Conservation (phyloP, 331 rosid genomes). For the Malus hybrid region DNA sequence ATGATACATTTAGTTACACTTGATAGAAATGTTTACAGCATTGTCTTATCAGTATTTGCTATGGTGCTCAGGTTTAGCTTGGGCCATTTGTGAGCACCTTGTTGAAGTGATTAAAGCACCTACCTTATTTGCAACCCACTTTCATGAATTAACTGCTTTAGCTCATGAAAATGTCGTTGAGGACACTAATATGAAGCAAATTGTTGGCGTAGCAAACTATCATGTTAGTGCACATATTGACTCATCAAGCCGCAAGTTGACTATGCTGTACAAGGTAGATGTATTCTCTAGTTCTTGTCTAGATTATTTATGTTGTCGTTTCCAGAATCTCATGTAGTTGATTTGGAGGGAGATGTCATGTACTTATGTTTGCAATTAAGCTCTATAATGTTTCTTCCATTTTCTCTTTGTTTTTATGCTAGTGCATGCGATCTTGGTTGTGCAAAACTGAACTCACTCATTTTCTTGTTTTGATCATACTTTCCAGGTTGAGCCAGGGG, state of each 20-base stretch:
- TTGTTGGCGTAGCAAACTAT: conserved; percentile 76
- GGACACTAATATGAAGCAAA: conserved; percentile 40
- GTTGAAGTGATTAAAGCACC: conserved; percentile 38
- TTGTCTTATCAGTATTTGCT: conserved; percentile 18
- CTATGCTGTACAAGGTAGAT: conserved; percentile 91
- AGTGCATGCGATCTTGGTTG: not conserved
- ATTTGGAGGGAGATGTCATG: not conserved
- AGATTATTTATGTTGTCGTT: not conserved
- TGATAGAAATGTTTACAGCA: not conserved
- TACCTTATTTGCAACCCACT: conserved; percentile 93
- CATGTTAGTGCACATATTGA: conserved; percentile 98
- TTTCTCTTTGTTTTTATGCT: not conserved
- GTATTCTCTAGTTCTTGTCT: conserved; percentile 5
- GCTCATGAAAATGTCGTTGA: conserved; percentile 43
- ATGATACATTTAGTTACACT: no score
- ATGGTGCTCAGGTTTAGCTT: conserved; percentile 77
- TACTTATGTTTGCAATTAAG: not conserved
- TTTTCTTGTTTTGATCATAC: conserved; percentile 9
- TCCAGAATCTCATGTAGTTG: not conserved
- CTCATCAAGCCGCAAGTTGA: conserved; percentile 76
- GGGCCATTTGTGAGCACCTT: conserved; percentile 97
- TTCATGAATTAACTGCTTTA: conserved; percentile 91
- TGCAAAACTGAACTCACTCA: conserved; percentile 5
- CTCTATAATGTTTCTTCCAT: not conserved
- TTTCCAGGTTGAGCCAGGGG: conserved; percentile 90